Base-by-base conservation (phyloP, 2,329 filamentous ascomycete species). In the Gaeumannomyces tritici region DNA sequence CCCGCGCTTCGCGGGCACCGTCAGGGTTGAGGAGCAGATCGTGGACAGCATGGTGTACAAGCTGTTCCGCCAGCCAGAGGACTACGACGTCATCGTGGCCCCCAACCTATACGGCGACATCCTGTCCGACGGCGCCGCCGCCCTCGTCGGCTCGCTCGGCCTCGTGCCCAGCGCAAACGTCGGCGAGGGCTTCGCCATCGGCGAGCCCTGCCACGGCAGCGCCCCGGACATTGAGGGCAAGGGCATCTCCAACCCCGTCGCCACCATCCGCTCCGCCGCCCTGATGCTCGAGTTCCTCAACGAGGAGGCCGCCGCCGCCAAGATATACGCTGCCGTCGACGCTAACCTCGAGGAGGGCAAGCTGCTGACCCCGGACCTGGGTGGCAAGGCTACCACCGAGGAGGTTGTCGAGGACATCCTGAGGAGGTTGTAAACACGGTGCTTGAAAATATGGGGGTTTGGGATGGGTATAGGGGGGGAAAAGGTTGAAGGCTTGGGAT, bases 41-140 rank as follows among this genome's bases (percentile, higher is more conserved):
- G 93, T 99, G 66, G 95, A 99, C 78, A 93, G 89, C 65, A 99
- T 99, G 95, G 92, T 98, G 63, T 98, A 98, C 86, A 98, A 98
- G 82, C 89, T 99, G 63, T 98, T 98, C 87, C 91, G 93, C 65
- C 91, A 98, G 77, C 95, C 95, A 56, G 84, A 89, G 71, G 89
- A 89, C 72, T 99, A 98, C 85, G 95, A 99, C 75, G 93, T 98
- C 68, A 96, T 99, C 69, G 95, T 99, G 58, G 95, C 93, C 11
- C 95, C 93, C 61, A 98, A 98, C 79, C 84, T 99, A 65, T 98
- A 99, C 78, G 95, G 95, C 68, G 95, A 99, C 76, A 95, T 99
- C 68, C 83, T 99, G 54, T 96, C 92, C 2, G 95, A 99, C 75
- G 93, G 92, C 67, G 93, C 95, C 60, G 95, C 95, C 29, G 95